Base-by-base conservation (phyloP, 2,329 filamentous ascomycete species). In the Penicillium sp. region DNA sequence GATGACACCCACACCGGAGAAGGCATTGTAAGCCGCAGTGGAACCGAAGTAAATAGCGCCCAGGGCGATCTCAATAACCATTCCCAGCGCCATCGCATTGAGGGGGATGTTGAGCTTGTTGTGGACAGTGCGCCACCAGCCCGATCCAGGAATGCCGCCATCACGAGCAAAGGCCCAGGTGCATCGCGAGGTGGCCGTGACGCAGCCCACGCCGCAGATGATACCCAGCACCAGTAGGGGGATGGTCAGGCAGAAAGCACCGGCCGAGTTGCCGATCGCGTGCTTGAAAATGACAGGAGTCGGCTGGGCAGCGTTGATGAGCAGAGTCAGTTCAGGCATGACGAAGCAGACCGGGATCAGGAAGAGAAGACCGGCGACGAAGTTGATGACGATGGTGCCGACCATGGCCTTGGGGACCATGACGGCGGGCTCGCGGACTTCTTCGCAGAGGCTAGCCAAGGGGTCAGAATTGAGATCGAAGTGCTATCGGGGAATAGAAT, bases 31-130 rank as follows among this genome's bases (percentile, higher is more conserved):
- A 0, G 90, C 90, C 0, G 89, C 88, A 0, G 85, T 83, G 1
- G 87, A 89, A n/a, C 90, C 90, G 63, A 92, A 91, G 78, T 90
- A 92, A 72, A 92, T 91, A 59, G 89, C 81, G 0, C 89, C 89
- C 0, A 93, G 82, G 18, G 90, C 75, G 65, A 87, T 89, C 71
- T 90, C 87, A 50, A 92, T 83, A 0, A 81, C 70, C 0, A 89
- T 88, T 0, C 88, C 89, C 2, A 93, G 79, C 4, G 86, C 76
- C 16, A 92, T 80, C 0, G 87, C 88, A 78, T 82, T 86, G 6
- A 93, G 76, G 0, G 90, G 90, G 52, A 93, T 86, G 57, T 87
- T 85, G 43, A 90, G 82, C 1, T 76, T 79, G 60, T 80, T 79
- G 74, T 89, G 83, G 49, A 92, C 88, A 39, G 78, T 79, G 55